These are phyloP conservation scores for Pisolithus thermaeus DNA, from an alignment of 1,284 basidiomycete species.

Conservation along the genomic window DNA sequence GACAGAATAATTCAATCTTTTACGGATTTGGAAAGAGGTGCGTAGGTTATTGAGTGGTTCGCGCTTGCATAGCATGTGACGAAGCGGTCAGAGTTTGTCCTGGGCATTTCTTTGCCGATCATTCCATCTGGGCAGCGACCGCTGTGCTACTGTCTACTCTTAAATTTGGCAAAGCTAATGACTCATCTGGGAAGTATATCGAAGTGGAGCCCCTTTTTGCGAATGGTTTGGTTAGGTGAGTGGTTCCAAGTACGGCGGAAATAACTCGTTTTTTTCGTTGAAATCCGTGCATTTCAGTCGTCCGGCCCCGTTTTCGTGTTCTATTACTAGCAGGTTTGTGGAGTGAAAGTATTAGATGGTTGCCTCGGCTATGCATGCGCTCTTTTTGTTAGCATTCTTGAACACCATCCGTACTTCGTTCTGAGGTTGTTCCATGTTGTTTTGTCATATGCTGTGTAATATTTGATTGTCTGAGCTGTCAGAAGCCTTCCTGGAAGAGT, in stretches of 20 bases:
- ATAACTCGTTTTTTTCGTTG: too few species aligned
- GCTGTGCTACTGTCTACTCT: not conserved
- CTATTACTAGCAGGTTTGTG: too few species aligned
- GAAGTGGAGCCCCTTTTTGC: not conserved
- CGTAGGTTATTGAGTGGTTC: not conserved
- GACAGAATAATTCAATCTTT: not conserved
- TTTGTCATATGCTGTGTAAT: too few species aligned
- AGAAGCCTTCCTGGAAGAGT: too few species aligned
- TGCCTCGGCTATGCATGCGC: too few species aligned
- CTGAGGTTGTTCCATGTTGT: too few species aligned
- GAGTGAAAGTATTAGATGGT: too few species aligned
- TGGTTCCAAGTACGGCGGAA: not conserved
- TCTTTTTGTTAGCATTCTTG: too few species aligned
- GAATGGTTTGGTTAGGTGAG: not conserved
- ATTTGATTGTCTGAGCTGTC: too few species aligned
- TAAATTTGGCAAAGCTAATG: constrained; percentile 1
- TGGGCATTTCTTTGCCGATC: not conserved
- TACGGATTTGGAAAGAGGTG: constrained; percentile 6
- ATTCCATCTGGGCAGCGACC: constrained; percentile 1
- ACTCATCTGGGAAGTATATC: not conserved
- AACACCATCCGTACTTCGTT: too few species aligned
- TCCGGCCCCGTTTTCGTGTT: too few species aligned
- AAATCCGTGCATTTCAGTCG: too few species aligned
- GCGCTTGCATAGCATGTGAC: not conserved
- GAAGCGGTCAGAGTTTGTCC: not conserved